Evolutionary conservation across 306 rosid genomes (phyloP), one percentile per base, ranked within the genome.

Genomic region (Quillaja saponaria): DNA sequence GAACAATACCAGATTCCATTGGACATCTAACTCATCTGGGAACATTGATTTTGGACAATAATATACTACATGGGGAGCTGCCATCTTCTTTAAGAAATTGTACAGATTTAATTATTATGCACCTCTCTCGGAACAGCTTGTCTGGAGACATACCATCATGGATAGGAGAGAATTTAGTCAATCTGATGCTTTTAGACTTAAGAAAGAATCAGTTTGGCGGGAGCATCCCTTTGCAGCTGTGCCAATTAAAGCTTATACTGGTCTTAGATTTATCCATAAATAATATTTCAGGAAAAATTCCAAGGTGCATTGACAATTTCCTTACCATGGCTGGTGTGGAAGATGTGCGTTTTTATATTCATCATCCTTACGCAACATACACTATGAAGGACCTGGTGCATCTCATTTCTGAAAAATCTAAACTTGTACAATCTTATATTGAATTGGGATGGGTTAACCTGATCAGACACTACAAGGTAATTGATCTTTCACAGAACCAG

Each of bases 401-500:
- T n/a, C n/a, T n/a, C n/a, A n/a, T n/a, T n/a, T n/a, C n/a, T n/a
- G n/a, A n/a, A n/a, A n/a, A n/a, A n/a, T n/a, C n/a, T n/a, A n/a
- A n/a, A n/a, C n/a, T n/a, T n/a, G n/a, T n/a, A n/a, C n/a, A n/a
- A n/a, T n/a, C n/a, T n/a, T n/a, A n/a, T n/a, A n/a, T n/a, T n/a
- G n/a, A n/a, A n/a, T 16, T 41, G 55, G 55, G 40, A 21, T 55
- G 63, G 34, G 5, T 0, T 5, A 20, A 31, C 1, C 7, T 12
- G 5, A 13, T 33, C 34, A 68, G 10, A 3, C 41, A 10, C 15
- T n/a, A n/a, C 1, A 49, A 13, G 21, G 2, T 3, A 25, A 40
- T 70, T 33, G 76, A 58, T 66, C 28, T 77, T 31, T 76, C 85
- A 14, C 38, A 69, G 3, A 81, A 81, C 54, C 34, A 2, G 11